These are phyloP conservation scores for Aurantiochytrium sp. DNA, from an alignment of 108 stramenopile genomes.

Conservation along the genomic window DNA sequence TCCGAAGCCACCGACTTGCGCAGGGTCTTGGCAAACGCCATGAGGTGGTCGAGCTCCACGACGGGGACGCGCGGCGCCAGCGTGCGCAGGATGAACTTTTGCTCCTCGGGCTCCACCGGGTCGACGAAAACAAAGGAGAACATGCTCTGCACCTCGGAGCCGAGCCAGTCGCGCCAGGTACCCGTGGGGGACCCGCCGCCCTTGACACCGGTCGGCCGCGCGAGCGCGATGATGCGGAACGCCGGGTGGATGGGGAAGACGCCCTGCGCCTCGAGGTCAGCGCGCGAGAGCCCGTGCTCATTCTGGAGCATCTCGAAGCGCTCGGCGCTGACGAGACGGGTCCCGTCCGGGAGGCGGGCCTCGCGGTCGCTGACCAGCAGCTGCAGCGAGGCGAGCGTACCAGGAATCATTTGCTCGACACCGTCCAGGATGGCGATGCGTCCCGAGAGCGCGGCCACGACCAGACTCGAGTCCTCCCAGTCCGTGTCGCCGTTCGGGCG, in stretches of 20 bases:
- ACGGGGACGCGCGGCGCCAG: constrained; percentile 1
- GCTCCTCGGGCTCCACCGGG: neutral
- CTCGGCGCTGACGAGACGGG: neutral
- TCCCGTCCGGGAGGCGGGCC: neutral
- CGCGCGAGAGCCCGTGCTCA: neutral
- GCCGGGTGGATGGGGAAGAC: constrained; percentile 33
- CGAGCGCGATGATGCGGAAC: constrained; percentile 36
- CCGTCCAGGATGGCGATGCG: constrained; percentile 68
- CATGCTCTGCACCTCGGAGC: constrained; percentile 24
- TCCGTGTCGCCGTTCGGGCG: constrained; percentile 63
- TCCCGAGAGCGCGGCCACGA: constrained; percentile 64
- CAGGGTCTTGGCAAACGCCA: neutral
- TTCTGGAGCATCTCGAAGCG: neutral
- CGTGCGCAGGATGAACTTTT: constrained; percentile 18
- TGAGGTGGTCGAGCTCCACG: neutral
- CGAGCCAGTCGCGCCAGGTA: constrained; percentile 23
- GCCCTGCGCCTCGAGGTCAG: neutral
- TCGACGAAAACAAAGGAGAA: constrained; percentile 18
- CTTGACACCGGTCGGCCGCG: neutral
- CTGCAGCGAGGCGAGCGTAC: constrained; percentile 5
- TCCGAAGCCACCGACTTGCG: neutral
- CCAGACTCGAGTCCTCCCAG: constrained; percentile 72
- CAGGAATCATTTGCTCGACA: constrained; percentile 62
- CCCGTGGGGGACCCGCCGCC: constrained; percentile 8
- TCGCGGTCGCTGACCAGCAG: neutral